Evolutionary conservation across 208 protist genomes (phyloP), one percentile per base, ranked within the genome.

Genomic region (Naegleria lovaniensis): DNA sequence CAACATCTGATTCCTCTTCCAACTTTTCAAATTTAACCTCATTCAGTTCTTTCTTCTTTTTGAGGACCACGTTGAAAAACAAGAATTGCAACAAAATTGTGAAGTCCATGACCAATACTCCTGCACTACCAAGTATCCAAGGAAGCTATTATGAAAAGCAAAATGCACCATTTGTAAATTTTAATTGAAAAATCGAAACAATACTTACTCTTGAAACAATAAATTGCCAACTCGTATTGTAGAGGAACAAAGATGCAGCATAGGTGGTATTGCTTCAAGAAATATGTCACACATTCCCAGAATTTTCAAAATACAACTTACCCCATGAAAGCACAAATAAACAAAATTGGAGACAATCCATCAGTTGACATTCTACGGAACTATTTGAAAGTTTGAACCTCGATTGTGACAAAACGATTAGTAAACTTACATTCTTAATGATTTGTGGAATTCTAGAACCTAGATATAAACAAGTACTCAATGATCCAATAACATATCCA

Each of bases 321-420:
- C 43, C 86, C 86, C 51, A 89, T 29, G 75, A 89, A 76, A 15
- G 86, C 86, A n/a, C 86, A 89, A 15, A 89, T 38, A n/a, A 89
- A 89, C 51, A 89, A 33, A 59, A 76, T 89, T 19, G 36, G n/a
- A 9, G 51, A 39, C 11, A 89, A 43, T 25, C 86, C 86, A 41
- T 89, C 86, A 9, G 86, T 89, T 13, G 86, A 89, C 75, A 33
- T 89, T 89, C 86, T 89, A 11, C 41, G 7, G 51, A 89, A 89
- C 51, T 88, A 58, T 36, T n/a, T 79, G 25, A 0, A 25, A 38
- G n/a, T n/a, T n/a, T n/a, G n/a, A n/a, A n/a, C n/a, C n/a, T n/a
- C 4, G 55, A 88, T 1, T 59, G 5, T 39, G 15, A 39, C 25
- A 88, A 83, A 16, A 36, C 15, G 5, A 85, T 22, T 40, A 88